Evolutionary conservation across 805 yeast genomes (phyloP).

Genomic region (Ogataea methylovora): DNA sequence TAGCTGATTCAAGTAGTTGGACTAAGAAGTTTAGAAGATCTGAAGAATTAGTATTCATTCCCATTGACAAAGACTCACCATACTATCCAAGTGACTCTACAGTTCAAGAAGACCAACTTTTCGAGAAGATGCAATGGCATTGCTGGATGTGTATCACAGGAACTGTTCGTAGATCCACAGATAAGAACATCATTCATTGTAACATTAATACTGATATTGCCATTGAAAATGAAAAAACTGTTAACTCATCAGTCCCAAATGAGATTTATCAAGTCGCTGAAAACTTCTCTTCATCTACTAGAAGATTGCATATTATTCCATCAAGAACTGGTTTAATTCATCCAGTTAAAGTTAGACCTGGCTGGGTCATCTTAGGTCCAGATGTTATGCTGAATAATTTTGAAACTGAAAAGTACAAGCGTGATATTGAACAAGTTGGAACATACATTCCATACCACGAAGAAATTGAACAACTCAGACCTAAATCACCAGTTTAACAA

Average conservation of each 20-base stretch:
- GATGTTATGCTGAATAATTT: slow-evolving; percentile 74
- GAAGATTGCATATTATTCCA: slow-evolving; percentile 82
- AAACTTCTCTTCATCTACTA: slow-evolving; percentile 75
- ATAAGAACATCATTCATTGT: slow-evolving; percentile 81
- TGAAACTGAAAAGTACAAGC: slow-evolving; percentile 35
- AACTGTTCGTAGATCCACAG: slow-evolving; percentile 80
- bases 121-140: slow-evolving; percentile 84
- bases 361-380: slow-evolving; percentile 90
- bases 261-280: slow-evolving; percentile 78
- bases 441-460: slow-evolving; percentile 55
- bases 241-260: slow-evolving; percentile 55
- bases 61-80: slow-evolving; percentile 56
- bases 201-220: slow-evolving; percentile 86
- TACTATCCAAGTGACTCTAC: slow-evolving; percentile 52
- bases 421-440: slow-evolving; percentile 37
- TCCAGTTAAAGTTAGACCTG: slow-evolving; percentile 63
- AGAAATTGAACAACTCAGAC: slow-evolving; percentile 76
- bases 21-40: slow-evolving; percentile 72
- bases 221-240: slow-evolving; percentile 42
- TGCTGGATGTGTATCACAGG: slow-evolving; percentile 98
- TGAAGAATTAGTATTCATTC: slow-evolving; percentile 81
- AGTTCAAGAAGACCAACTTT: slow-evolving; percentile 37
- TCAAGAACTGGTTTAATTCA: slow-evolving; percentile 56
- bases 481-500: slow-evolving; percentile 70
- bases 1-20: slow-evolving; percentile 29